Evolutionary conservation across 768 basidiomycete species (phyloP).

Genomic region (Tricholoma saponaceum): DNA sequence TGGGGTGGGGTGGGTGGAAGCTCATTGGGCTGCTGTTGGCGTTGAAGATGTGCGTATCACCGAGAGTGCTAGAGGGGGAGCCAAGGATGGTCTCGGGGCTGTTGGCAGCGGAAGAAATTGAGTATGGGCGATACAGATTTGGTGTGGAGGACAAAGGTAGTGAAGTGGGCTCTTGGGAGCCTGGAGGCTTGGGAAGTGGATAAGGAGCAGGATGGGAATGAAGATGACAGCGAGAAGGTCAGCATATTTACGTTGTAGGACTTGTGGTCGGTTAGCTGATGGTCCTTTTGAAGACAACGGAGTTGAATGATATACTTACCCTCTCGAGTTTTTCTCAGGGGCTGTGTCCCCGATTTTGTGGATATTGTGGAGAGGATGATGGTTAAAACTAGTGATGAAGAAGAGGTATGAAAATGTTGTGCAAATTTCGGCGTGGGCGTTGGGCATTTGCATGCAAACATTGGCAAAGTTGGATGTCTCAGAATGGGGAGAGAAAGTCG

Average conservation of each 20-base stretch:
- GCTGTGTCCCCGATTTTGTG: constrained; percentile 39
- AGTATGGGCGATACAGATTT: constrained; percentile 44
- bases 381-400: constrained; percentile 20
- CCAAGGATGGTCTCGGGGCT: constrained; percentile 41
- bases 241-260: background rate
- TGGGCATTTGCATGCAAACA: constrained; percentile 56
- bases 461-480: constrained; percentile 38
- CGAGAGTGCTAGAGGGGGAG: constrained; percentile 41
- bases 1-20: constrained; percentile 78
- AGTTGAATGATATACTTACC: constrained; percentile 51
- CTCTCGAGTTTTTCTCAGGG: constrained; percentile 50
- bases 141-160: constrained; percentile 54
- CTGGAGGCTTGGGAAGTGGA: constrained; percentile 38
- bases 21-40: constrained; percentile 57
- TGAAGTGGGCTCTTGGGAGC: constrained; percentile 41
- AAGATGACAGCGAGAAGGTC: constrained; percentile 2
- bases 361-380: constrained; percentile 42
- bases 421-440: constrained; percentile 47
- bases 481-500: constrained; percentile 46
- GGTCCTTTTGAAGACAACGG: constrained; percentile 32
- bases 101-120: constrained; percentile 51
- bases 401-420: constrained; percentile 14
- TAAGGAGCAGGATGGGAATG: constrained; percentile 32
- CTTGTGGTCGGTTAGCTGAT: background rate
- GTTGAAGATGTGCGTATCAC: constrained; percentile 40